Evolutionary conservation across 2,329 filamentous ascomycete genomes (phyloP).

Genomic region (Cryphonectria naterciae): DNA sequence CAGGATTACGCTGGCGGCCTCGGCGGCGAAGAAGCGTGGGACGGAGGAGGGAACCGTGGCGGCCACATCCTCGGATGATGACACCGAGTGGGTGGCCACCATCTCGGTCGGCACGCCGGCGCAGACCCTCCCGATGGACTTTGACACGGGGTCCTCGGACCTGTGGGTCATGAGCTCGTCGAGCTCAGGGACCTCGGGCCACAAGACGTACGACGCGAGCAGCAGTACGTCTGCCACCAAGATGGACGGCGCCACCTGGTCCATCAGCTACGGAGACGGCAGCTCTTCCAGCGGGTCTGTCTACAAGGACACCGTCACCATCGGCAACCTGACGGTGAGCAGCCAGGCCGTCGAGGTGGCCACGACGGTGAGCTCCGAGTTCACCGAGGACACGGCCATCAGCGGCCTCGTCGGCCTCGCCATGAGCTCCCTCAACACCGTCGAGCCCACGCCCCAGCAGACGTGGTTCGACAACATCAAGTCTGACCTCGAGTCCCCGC

Average conservation of each 20-base stretch:
- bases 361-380: conserved; percentile 34
- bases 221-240: conserved; percentile 33
- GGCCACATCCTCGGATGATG: conserved; percentile 13
- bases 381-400: conserved; percentile 33
- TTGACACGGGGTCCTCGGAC: conserved; percentile 53
- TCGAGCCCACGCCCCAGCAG: conserved; percentile 33
- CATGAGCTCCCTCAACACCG: conserved; percentile 39
- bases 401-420: conserved; percentile 37
- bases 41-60: conserved; percentile 20
- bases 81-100: conserved; percentile 25
- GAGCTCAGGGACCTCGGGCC: conserved; percentile 32
- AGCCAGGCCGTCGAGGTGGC: conserved; percentile 40
- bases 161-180: conserved; percentile 37
- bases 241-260: conserved; percentile 35
- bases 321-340: conserved; percentile 36
- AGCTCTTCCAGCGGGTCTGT: conserved; percentile 36
- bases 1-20: conserved; percentile 20
- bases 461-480: conserved; percentile 45
- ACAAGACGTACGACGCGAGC: conserved; percentile 35
- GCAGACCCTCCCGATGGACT: conserved; percentile 48
- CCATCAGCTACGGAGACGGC: conserved; percentile 38
- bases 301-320: conserved; percentile 36
- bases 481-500: conserved; percentile 40
- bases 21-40: conserved; percentile 19
- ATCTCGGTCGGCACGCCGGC: conserved; percentile 32